Evolutionary conservation across 148 eudicot genomes (phyloP), one percentile per base, ranked within the genome.

Genomic region (Limonium bicolor): DNA sequence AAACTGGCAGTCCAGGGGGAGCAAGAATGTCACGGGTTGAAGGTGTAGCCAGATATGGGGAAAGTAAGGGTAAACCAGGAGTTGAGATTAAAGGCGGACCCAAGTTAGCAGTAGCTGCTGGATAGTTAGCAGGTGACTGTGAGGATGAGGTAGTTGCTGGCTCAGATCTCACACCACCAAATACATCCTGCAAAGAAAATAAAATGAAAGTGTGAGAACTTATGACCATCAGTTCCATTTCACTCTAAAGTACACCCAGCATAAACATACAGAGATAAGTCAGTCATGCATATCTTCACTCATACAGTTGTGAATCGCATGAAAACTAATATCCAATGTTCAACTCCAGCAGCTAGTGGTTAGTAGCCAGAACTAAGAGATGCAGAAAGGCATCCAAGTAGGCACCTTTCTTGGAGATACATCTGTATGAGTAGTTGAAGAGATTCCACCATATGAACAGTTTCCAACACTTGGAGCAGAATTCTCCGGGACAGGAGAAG

Each of bases 11-110:
- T 47, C 77, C 79, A 27, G 77, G 46, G 26, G 65, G 42, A 31
- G 61, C 71, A 15, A 71, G 55, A 22, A 55, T 44, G 29, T n/a
- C n/a, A n/a, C n/a, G n/a, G n/a, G n/a, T n/a, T n/a, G n/a, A n/a
- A n/a, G n/a, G n/a, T n/a, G n/a, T n/a, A n/a, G 69, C 72, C 27
- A 63, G 48, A 43, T 72, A 71, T 25, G 56, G 52, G 20, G 63
- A 68, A 64, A 59, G 60, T 55, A 77, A 48, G 6, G 75, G 63
- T 16, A 50, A 62, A 23, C 44, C 38, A 28, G 73, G 68, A 34
- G 46, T 42, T 49, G 65, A 52, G 20, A 54, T 64, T 45, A 54
- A 18, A 36, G 62, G 21, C 13, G 57, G 55, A 47, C 52, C 46
- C 33, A 63, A 44, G 36, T 55, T 67, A 41, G 61, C 50, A 45